These are phyloP conservation scores for Leccinum broughii DNA, from an alignment of 768 basidiomycete species.

Conservation along the genomic window DNA sequence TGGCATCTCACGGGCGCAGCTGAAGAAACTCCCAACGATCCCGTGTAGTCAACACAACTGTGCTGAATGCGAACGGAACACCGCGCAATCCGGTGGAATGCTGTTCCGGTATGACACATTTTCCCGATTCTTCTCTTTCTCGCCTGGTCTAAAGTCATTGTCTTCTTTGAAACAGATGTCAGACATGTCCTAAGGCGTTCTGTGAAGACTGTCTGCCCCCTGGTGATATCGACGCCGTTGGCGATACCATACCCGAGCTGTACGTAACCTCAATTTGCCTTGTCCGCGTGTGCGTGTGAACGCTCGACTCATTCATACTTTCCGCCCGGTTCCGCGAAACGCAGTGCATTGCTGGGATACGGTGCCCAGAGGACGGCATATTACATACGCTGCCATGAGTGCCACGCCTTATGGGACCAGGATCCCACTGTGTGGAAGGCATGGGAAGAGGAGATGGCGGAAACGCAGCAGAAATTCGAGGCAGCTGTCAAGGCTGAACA, in stretches of 20 bases:
- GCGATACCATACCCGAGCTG: slow-evolving; percentile 60
- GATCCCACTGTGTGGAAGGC: slow-evolving; percentile 39
- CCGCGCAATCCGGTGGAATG: slow-evolving; percentile 54
- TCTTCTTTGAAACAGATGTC: slow-evolving; percentile 41
- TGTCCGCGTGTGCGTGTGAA: neutral
- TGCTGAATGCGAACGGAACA: slow-evolving; percentile 41
- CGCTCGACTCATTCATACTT: neutral
- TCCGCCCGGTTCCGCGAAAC: neutral
- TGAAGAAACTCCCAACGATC: slow-evolving; percentile 27
- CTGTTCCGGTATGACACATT: slow-evolving; percentile 48
- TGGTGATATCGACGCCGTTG: slow-evolving; percentile 51
- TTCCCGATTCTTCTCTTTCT: neutral
- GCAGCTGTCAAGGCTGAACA: slow-evolving; percentile 2
- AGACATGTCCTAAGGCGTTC: slow-evolving; percentile 57
- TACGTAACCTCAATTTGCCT: slow-evolving; percentile 28
- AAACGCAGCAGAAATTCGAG: slow-evolving; percentile 38
- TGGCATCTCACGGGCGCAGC: slow-evolving; percentile 36
- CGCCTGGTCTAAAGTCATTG: slow-evolving; percentile 1
- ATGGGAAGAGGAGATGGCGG: slow-evolving; percentile 46
- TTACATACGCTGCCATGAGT: slow-evolving; percentile 54
- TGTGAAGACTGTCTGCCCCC: slow-evolving; percentile 62
- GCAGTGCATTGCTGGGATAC: slow-evolving; percentile 44
- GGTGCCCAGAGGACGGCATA: slow-evolving; percentile 39
- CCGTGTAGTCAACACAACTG: slow-evolving; percentile 56
- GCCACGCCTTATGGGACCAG: slow-evolving; percentile 38